Evolutionary conservation across 2,329 filamentous ascomycete species (phyloP).

Genomic region (Westerdykella aurantiaca): DNA sequence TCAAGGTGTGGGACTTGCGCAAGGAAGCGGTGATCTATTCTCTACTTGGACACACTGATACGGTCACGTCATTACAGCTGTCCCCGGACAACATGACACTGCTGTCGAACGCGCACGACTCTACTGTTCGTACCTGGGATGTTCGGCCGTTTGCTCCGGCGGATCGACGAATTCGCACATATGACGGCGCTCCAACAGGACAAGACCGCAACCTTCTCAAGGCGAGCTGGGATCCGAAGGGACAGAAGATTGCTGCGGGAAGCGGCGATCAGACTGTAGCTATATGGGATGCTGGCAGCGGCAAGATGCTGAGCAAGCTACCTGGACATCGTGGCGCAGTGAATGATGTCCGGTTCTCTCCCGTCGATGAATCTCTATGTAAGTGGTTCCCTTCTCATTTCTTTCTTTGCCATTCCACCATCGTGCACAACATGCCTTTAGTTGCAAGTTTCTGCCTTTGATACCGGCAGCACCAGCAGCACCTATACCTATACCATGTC

Average conservation of each 20-base stretch:
- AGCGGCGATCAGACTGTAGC: conserved; percentile 87
- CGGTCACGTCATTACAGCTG: conserved; percentile 81
- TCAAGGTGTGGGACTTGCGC: conserved; percentile 93
- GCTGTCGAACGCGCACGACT: conserved; percentile 89
- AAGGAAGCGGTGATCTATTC: conserved; percentile 86
- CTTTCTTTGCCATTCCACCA: conserved; percentile 1
- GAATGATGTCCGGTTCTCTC: conserved; percentile 89
- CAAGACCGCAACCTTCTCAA: conserved; percentile 87
- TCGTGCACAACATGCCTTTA: conserved; percentile 1
- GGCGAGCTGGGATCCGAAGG: conserved; percentile 82
- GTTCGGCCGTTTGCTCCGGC: conserved; percentile 88
- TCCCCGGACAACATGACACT: conserved; percentile 89
- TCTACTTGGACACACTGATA: conserved; percentile 85
- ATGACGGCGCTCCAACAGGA: conserved; percentile 83
- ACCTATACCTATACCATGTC: background rate
- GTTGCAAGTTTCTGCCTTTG: background rate
- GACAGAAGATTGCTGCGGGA: conserved; percentile 81
- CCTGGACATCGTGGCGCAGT: conserved; percentile 93
- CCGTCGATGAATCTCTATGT: conserved; percentile 80
- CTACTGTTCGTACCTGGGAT: conserved; percentile 92
- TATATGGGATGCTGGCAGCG: conserved; percentile 83
- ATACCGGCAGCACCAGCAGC: background rate
- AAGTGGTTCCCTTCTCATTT: conserved; percentile 43
- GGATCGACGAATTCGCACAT: conserved; percentile 77
- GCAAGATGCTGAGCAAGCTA: conserved; percentile 88